These are phyloP conservation scores for Pleurotus eryngii DNA, from an alignment of 768 basidiomycete genomes.

Conservation along the genomic window DNA sequence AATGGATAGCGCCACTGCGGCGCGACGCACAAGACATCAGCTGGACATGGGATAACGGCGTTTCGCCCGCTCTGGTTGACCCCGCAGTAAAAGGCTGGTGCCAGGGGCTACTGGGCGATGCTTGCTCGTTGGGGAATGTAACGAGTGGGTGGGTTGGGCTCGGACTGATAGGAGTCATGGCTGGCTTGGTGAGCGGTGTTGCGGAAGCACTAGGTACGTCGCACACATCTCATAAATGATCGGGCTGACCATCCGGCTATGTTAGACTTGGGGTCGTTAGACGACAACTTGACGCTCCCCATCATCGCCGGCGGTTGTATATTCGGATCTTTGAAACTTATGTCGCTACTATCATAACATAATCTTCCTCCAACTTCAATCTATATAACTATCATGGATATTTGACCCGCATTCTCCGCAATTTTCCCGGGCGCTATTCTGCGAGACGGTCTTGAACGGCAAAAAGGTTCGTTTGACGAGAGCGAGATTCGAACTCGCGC, in stretches of 20 bases:
- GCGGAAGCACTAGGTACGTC: constrained; percentile 81
- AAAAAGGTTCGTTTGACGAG: constrained; percentile 6
- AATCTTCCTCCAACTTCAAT: too few species aligned
- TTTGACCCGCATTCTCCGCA: too few species aligned
- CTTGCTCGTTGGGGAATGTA: constrained; percentile 13
- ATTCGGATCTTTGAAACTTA: constrained; percentile 38
- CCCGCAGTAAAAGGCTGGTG: constrained; percentile 1
- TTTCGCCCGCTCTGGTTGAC: constrained; percentile 25
- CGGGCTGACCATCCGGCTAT: not conserved
- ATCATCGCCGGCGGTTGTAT: constrained; percentile 76
- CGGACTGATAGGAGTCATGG: constrained; percentile 51
- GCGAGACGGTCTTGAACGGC: too few species aligned
- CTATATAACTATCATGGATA: too few species aligned
- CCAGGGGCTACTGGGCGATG: constrained; percentile 6
- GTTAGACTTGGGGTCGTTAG: constrained; percentile 76
- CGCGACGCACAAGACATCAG: constrained; percentile 30
- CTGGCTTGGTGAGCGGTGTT: constrained; percentile 78
- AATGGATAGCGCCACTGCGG: constrained; percentile 49
- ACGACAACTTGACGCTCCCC: constrained; percentile 89
- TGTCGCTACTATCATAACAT: constrained; percentile 26
- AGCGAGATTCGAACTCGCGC: constrained; percentile 18
- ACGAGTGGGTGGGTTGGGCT: constrained; percentile 49
- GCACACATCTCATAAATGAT: constrained; percentile 9
- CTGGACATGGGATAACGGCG: constrained; percentile 59
- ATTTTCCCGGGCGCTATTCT: too few species aligned